Evolutionary conservation across 2,329 filamentous ascomycete genomes (phyloP), one percentile per base, ranked within the genome.

Genomic region (Colletotrichum melonis): DNA sequence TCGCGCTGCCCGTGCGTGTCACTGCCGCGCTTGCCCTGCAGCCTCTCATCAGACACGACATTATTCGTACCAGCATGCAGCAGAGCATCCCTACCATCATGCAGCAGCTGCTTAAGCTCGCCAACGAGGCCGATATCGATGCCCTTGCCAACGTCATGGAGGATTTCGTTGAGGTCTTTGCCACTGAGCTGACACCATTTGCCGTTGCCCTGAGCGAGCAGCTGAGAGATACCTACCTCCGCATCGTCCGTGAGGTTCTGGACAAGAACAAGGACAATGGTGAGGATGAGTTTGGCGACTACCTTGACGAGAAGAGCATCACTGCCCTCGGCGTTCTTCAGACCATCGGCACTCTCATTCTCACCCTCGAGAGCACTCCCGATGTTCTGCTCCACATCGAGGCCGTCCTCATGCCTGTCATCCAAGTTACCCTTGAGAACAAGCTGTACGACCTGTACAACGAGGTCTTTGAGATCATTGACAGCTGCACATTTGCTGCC

Each of bases 101-200:
- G 97, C 97, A 98, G 84, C 96, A 99, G 84, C 89, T 99, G 16
- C 88, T 99, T 67, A 98, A 98, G 86, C 87, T 99, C 70, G 96
- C 97, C 32, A 99, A 99, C 80, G 97, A 99, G 84, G 97, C 97
- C 72, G 97, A 99, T 80, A 96, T 99, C 60, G 97, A 99, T 82
- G 95, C 97, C 5, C 88, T 99, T 54, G 96, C 97, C 26, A 98
- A 98, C 79, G 97, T 99, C 52, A 99, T 99, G 97, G 97, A 99
- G 84, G 97, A 99, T 80, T 99, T 99, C 80, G 97, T 99, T 58
- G 97, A 99, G 83, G 95, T 98, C 2, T 99, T 99, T 80, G 96
- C 97, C n/a, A 90, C 95, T 3, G 97, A 99, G 82, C 89, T 99
- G 59, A 98, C 97, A 6, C 97, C 97, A 3, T 99, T 99, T 79